Evolutionary conservation across 2,329 filamentous ascomycete species (phyloP), one percentile per base, ranked within the genome.

Genomic region (Xylariaceae sp.): DNA sequence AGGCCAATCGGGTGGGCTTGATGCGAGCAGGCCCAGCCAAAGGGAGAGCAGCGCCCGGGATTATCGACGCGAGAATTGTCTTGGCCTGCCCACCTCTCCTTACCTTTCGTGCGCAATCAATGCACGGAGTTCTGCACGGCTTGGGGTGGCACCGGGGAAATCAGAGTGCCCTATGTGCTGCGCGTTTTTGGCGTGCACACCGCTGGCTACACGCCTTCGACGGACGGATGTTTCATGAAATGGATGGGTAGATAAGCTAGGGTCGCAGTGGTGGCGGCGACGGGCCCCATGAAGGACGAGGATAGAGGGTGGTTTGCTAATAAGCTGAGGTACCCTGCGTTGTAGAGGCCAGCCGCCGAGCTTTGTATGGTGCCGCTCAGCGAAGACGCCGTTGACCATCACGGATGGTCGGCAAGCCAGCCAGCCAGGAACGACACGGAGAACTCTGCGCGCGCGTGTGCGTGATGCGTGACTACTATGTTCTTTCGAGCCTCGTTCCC

Each of bases 1-100:
- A 16, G 21, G 54, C 62, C 62, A 65, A 64, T 64, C 63, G 63
- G 63, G 61, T 65, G 57, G 16, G 39, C 51, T 30, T 37, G 51
- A 43, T 50, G 32, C 22, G 32, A 40, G 7, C 18, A 40, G 44
- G 40, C 32, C 45, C 37, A 57, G 45, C 46, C 45, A 54, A 43
- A 42, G 22, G 15, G 13, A 26, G 8, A 26, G 12, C 7, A 43
- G n/a, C 45, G 51, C 54, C 48, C 48, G 54, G 53, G 49, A 47
- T 49, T 36, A 53, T 51, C 44, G 52, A 55, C 36, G 42, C 44
- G 48, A 46, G 37, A 39, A 47, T n/a, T 47, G 43, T 46, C 47
- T 56, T 58, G 56, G 56, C 56, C 47, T 49, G 30, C 46, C 21
- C 21, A 3, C 34, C 49, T 30, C 36, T 46, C 34, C 40, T 21